Percentiles rank a stretch among this genome's conserved stretches.
These are phyloP conservation scores for Lactarius trivialis DNA, from an alignment of 768 basidiomycete species.

Conservation along the genomic window DNA sequence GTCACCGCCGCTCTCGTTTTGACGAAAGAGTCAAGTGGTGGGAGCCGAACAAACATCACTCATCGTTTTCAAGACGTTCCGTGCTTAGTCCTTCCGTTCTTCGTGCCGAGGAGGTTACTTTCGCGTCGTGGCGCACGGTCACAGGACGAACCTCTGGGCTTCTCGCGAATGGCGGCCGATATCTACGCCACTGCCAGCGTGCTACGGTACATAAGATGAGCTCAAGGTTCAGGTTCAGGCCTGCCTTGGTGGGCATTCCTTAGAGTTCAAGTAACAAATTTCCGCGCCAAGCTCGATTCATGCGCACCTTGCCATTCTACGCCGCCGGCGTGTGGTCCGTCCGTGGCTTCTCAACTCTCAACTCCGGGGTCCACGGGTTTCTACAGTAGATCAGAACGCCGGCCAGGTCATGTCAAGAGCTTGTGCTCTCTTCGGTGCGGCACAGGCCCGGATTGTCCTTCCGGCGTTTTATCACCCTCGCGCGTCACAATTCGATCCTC, in stretches of 20 bases:
- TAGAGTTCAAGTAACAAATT: neutral
- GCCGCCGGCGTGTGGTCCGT: neutral
- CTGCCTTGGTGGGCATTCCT: neutral
- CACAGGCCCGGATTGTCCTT: neutral
- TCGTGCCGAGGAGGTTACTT: neutral
- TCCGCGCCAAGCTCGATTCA: neutral
- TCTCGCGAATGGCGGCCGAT: neutral
- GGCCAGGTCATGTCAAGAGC: neutral
- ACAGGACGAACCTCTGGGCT: neutral
- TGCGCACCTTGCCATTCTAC: neutral
- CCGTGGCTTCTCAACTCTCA: neutral
- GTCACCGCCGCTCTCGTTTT: neutral
- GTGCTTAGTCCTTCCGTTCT: neutral
- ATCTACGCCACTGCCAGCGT: neutral
- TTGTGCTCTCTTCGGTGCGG: neutral
- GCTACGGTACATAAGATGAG: neutral
- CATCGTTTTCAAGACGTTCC: neutral
- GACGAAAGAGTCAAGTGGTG: neutral
- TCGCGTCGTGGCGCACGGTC: neutral
- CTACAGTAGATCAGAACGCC: neutral
- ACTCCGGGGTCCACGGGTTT: neutral
- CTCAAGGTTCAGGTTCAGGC: neutral
- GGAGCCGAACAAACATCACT: neutral
- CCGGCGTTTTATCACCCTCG: neutral
- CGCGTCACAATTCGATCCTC: neutral